Conservation (phyloP, 768 basidiomycete genomes). For the Lyophyllum semitale region DNA sequence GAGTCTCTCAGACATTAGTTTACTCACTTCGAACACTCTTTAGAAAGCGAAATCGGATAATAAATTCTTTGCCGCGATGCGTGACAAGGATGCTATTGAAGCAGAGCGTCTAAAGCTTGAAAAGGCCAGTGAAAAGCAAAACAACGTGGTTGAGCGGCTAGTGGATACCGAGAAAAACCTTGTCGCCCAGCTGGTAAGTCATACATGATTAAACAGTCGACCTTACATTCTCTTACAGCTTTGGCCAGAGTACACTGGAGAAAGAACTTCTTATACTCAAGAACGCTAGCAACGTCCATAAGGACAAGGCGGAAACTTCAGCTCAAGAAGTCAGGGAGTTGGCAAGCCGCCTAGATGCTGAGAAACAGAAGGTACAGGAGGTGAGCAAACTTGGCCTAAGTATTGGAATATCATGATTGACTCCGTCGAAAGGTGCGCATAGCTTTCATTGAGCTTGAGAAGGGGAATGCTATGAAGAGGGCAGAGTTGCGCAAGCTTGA, state of each 20-base stretch:
- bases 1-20: not conserved
- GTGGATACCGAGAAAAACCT: slow-evolving; percentile 66
- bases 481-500: slow-evolving; percentile 43
- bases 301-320: slow-evolving; percentile 25
- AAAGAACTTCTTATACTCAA: slow-evolving; percentile 41
- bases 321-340: slow-evolving; percentile 34
- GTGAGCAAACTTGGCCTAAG: slow-evolving; percentile 29
- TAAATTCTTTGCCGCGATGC: slow-evolving; percentile 90
- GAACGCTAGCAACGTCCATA: slow-evolving; percentile 26
- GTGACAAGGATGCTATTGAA: slow-evolving; percentile 83
- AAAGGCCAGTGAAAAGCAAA: slow-evolving; percentile 49
- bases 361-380: slow-evolving; percentile 39
- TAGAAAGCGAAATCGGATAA: slow-evolving; percentile 97
- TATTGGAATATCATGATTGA: not conserved
- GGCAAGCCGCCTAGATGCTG: slow-evolving; percentile 34
- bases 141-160: slow-evolving; percentile 63
- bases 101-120: slow-evolving; percentile 67
- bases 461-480: slow-evolving; percentile 28
- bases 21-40: slow-evolving; percentile 2
- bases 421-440: slow-evolving; percentile 24
- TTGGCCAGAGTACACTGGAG: slow-evolving; percentile 40
- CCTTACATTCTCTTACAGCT: not conserved
- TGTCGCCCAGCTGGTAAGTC: slow-evolving; percentile 57
- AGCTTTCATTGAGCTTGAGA: slow-evolving; percentile 37
- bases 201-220: not conserved